Conservation (phyloP, 768 basidiomycete genomes). For the Aureoboletus auriporus region DNA sequence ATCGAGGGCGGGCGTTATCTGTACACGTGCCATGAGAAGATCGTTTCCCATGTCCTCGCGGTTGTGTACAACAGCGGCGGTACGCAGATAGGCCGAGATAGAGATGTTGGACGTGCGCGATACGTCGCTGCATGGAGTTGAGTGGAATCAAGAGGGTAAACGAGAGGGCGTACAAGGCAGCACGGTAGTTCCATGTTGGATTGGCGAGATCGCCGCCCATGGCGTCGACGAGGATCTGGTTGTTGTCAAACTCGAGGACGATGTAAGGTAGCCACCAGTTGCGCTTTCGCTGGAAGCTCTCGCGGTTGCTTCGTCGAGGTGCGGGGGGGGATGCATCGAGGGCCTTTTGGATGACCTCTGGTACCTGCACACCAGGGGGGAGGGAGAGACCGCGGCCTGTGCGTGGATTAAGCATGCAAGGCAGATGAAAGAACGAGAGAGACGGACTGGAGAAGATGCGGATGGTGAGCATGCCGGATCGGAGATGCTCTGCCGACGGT, state of each 20-base stretch:
- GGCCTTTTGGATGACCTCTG: slow-evolving; percentile 81
- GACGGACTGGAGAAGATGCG: slow-evolving; percentile 85
- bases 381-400: slow-evolving; percentile 78
- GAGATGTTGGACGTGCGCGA: slow-evolving; percentile 91
- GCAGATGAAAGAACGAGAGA: slow-evolving; percentile 4
- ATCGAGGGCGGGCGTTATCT: slow-evolving; percentile 81
- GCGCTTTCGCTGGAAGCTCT: slow-evolving; percentile 89
- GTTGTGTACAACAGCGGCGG: slow-evolving; percentile 63
- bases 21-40: slow-evolving; percentile 87
- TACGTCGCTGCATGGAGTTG: slow-evolving; percentile 69
- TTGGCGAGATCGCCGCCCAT: slow-evolving; percentile 87
- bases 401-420: no score
- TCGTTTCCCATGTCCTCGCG: slow-evolving; percentile 98
- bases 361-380: slow-evolving; percentile 73
- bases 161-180: slow-evolving; percentile 74
- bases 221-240: slow-evolving; percentile 94
- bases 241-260: slow-evolving; percentile 97
- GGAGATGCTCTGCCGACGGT: slow-evolving; percentile 55
- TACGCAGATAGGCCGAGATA: slow-evolving; percentile 88
- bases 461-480: slow-evolving; percentile 91
- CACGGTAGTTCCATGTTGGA: slow-evolving; percentile 94
- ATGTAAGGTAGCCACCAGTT: slow-evolving; percentile 96
- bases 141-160: not conserved
- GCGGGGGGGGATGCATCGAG: slow-evolving; percentile 58
- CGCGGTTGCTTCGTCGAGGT: slow-evolving; percentile 66